Conservation (phyloP, 1,284 basidiomycete genomes). For the Omphalotus olearius region DNA sequence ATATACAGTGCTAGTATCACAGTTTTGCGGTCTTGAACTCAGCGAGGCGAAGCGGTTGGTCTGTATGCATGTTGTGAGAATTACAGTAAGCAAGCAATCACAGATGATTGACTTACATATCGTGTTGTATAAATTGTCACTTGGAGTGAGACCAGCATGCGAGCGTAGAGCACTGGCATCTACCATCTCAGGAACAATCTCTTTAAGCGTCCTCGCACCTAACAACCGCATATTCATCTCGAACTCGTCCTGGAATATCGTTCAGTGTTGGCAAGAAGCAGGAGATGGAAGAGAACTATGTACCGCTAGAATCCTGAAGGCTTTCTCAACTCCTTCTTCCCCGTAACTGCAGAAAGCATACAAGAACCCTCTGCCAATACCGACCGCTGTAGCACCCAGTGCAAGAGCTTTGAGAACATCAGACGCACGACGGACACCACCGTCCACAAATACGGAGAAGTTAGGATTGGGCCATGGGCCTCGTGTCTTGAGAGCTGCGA, state of each 20-base stretch:
- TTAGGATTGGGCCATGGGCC: conserved; percentile 39
- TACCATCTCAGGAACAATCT: conserved; percentile 80
- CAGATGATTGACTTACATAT: conserved; percentile 40
- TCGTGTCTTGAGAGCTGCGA: conserved; percentile 51
- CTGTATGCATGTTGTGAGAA: conserved; percentile 14
- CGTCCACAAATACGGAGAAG: conserved; percentile 69
- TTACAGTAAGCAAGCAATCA: background rate
- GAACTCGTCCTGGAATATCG: conserved; percentile 63
- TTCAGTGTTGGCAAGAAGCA: background rate
- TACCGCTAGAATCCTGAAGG: conserved; percentile 41
- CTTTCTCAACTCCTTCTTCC: conserved; percentile 50
- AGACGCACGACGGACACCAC: conserved; percentile 60
- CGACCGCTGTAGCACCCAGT: conserved; percentile 62
- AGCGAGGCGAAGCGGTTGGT: conserved; percentile 27
- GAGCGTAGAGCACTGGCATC: conserved; percentile 45
- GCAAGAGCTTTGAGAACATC: conserved; percentile 74
- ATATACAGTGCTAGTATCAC: background rate
- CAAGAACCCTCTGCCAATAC: conserved; percentile 54
- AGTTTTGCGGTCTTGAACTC: conserved; percentile 19
- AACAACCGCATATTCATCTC: conserved; percentile 86
- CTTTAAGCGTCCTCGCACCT: conserved; percentile 68
- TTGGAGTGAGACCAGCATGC: conserved; percentile 37
- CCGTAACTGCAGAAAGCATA: conserved; percentile 68
- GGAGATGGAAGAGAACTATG: background rate
- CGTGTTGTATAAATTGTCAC: conserved; percentile 44